Evolutionary conservation across 2,329 filamentous ascomycete genomes (phyloP).

Genomic region (Neurospora sp.): DNA sequence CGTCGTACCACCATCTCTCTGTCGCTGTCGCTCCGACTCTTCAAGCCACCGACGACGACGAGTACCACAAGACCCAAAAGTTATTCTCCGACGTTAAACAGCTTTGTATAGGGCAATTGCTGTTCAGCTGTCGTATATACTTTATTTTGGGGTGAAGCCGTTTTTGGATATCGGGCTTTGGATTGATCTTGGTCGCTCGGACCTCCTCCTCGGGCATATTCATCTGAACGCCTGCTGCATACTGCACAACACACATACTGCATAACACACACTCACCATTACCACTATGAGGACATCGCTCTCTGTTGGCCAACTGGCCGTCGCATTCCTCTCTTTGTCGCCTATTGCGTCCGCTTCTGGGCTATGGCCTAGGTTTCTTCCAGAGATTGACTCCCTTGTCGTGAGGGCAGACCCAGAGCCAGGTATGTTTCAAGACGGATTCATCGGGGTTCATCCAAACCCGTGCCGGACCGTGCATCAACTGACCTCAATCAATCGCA

Average conservation of each 20-base stretch:
- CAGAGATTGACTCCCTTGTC: constrained; percentile 41
- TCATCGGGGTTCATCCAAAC: neutral
- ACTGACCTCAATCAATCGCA: neutral
- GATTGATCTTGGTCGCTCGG: neutral
- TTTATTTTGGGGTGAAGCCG: neutral
- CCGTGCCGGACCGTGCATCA: neutral
- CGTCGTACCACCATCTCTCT: constrained; percentile 11
- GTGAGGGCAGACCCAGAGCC: constrained; percentile 34
- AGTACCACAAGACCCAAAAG: constrained; percentile 5
- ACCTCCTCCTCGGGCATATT: neutral
- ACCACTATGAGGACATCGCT: constrained; percentile 39
- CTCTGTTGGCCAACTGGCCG: constrained; percentile 35
- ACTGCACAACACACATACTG: neutral
- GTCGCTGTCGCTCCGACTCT: constrained; percentile 7
- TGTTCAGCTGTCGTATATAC: neutral
- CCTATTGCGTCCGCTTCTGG: constrained; percentile 36
- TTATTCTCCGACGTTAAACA: constrained; percentile 14
- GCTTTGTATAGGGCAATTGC: neutral
- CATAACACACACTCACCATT: neutral
- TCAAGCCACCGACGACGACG: constrained; percentile 6
- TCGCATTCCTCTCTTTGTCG: constrained; percentile 41
- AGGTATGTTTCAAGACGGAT: constrained; percentile 2
- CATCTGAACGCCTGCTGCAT: neutral
- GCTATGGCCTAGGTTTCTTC: constrained; percentile 47
- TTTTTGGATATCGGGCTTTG: neutral